Conservation (phyloP, 2,329 filamentous ascomycete species). For the Thielaviopsis musarum region DNA sequence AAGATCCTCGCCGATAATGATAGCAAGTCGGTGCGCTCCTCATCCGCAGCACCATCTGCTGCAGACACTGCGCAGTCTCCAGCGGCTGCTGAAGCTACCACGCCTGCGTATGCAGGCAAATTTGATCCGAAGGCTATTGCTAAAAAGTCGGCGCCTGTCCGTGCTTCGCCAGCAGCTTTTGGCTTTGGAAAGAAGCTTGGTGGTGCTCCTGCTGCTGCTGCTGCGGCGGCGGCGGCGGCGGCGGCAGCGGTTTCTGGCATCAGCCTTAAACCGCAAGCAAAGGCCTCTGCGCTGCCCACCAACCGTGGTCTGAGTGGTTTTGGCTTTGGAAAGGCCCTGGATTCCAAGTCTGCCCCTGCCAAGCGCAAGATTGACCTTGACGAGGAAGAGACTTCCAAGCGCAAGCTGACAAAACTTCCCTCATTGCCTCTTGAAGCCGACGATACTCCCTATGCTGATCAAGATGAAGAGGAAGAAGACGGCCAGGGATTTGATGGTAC, state of each 20-base stretch:
- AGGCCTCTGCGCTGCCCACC: slow-evolving; percentile 43
- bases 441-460: slow-evolving; percentile 41
- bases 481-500: slow-evolving; percentile 62
- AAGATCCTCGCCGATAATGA: slow-evolving; percentile 59
- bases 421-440: slow-evolving; percentile 52
- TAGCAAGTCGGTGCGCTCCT: slow-evolving; percentile 41
- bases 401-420: slow-evolving; percentile 83
- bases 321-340: slow-evolving; percentile 57
- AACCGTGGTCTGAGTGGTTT: slow-evolving; percentile 62
- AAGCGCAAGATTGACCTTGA: slow-evolving; percentile 71
- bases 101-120: slow-evolving; percentile 51
- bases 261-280: slow-evolving; percentile 15
- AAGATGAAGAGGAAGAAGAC: slow-evolving; percentile 56
- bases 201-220: slow-evolving; percentile 16
- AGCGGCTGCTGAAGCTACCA: slow-evolving; percentile 17
- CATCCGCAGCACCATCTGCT: slow-evolving; percentile 31
- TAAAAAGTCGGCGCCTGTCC: slow-evolving; percentile 50
- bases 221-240: too few species aligned
- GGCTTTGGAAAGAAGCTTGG: slow-evolving; percentile 24
- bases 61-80: slow-evolving; percentile 30
- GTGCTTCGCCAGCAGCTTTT: slow-evolving; percentile 30
- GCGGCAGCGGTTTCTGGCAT: too few species aligned
- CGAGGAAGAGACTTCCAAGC: slow-evolving; percentile 71
- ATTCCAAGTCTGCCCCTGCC: slow-evolving; percentile 46
- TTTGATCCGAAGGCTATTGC: slow-evolving; percentile 45